Conservation (phyloP, 2,329 filamentous ascomycete species). For the Knufia fluminis region DNA sequence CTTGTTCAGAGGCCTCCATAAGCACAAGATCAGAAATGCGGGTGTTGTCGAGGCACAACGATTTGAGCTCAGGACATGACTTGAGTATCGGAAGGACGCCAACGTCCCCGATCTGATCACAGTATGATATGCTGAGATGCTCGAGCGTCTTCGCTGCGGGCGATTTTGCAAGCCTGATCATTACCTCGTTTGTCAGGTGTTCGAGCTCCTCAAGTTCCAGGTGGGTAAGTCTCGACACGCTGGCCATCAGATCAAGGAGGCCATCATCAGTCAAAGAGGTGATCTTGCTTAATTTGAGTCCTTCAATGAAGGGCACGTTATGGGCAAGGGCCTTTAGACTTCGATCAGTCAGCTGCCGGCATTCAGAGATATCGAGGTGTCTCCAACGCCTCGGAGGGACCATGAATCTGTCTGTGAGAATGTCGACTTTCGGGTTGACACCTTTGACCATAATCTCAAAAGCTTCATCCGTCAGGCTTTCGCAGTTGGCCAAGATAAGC, state of each 20-base stretch:
- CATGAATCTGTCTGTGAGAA: constrained; percentile 65
- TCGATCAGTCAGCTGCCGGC: constrained; percentile 59
- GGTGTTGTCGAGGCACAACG: constrained; percentile 86
- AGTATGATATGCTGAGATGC: constrained; percentile 83
- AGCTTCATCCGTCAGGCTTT: constrained; percentile 65
- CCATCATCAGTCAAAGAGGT: constrained; percentile 63
- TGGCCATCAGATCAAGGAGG: constrained; percentile 62
- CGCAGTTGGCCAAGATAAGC: constrained; percentile 72
- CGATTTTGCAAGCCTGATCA: constrained; percentile 66
- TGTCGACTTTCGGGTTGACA: constrained; percentile 64
- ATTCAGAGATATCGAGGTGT: constrained; percentile 77
- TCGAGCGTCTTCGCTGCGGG: constrained; percentile 63
- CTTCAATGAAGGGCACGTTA: constrained; percentile 70
- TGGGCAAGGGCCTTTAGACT: constrained; percentile 64
- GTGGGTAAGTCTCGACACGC: constrained; percentile 68
- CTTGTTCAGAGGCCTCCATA: constrained; percentile 72
- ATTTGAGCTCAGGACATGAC: constrained; percentile 58
- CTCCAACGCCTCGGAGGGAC: constrained; percentile 70
- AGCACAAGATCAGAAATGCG: constrained; percentile 78
- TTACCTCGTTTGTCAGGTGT: constrained; percentile 62
- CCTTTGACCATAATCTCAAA: constrained; percentile 69
- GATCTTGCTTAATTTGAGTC: constrained; percentile 73
- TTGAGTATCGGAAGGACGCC: constrained; percentile 79
- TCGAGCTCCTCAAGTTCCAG: constrained; percentile 82
- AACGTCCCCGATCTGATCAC: constrained; percentile 70